phyloP scores from a whole-genome alignment of 2,329 filamentous ascomycete genomes.

The Pseudocercospora pini-densiflorae region DNA sequence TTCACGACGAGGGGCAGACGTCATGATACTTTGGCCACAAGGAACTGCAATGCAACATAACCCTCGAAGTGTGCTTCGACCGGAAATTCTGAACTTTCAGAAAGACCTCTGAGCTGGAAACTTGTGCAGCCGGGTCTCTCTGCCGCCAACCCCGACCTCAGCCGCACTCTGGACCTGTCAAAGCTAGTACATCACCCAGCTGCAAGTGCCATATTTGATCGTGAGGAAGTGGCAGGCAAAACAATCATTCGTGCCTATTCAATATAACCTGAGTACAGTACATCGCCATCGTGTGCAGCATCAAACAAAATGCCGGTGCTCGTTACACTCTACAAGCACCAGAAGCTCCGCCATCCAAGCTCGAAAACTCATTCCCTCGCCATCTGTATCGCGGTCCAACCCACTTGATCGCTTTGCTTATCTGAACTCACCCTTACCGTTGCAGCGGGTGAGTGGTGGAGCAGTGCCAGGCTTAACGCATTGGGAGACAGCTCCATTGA shows the following conservation, averaged over 20 bases:
- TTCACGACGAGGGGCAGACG: too few species aligned
- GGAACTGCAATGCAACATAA: too few species aligned
- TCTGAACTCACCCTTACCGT: slow-evolving; percentile 20
- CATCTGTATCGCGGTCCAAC: neutral
- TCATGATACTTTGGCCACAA: too few species aligned
- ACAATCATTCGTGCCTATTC: neutral
- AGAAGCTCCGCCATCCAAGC: neutral
- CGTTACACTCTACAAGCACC: too few species aligned
- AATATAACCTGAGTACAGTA: neutral
- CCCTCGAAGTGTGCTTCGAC: too few species aligned
- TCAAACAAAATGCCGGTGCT: neutral
- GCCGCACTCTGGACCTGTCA: too few species aligned
- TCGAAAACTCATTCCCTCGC: neutral
- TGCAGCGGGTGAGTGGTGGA: slow-evolving; percentile 29
- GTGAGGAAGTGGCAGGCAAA: neutral
- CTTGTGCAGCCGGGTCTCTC: too few species aligned
- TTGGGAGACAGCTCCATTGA: slow-evolving; percentile 24
- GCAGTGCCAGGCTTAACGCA: slow-evolving; percentile 23
- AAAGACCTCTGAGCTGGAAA: too few species aligned
- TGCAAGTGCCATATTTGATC: neutral
- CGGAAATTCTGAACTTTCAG: too few species aligned
- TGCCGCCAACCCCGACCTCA: too few species aligned
- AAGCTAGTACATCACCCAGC: too few species aligned
- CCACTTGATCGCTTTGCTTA: neutral
- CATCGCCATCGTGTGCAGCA: neutral